Evolutionary conservation across 148 eudicot genomes (phyloP).

Genomic region (Rhododendron vialii): DNA sequence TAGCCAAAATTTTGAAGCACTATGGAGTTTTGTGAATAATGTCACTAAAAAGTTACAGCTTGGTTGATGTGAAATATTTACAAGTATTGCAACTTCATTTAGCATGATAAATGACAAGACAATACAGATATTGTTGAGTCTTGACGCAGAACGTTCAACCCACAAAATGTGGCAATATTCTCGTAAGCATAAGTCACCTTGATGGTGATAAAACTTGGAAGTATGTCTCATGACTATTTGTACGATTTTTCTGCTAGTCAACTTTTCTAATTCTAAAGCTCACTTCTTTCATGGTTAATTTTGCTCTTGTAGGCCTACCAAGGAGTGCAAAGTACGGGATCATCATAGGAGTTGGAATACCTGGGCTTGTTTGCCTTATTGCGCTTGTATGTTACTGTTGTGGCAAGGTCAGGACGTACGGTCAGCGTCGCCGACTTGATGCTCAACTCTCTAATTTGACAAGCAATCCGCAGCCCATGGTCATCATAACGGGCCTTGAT

Average conservation of each 20-base stretch:
- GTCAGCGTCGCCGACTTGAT: conserved; percentile 7
- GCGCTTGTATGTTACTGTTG: conserved; percentile 38
- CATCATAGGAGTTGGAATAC: conserved; percentile 55
- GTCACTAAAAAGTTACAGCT: neutral
- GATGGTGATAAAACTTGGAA: neutral
- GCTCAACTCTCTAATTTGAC: conserved; percentile 29
- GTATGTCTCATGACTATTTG: neutral
- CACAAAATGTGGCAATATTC: neutral
- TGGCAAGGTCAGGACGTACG: conserved; percentile 17
- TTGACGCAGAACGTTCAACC: neutral
- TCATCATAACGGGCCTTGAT: neutral
- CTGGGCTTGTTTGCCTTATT: conserved; percentile 42
- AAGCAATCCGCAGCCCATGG: conserved; percentile 33
- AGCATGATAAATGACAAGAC: neutral
- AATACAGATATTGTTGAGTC: neutral
- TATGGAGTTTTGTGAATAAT: neutral
- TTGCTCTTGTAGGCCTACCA: conserved; percentile 44
- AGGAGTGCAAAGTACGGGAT: conserved; percentile 51
- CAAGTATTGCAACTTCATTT: neutral
- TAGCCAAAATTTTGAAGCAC: neutral
- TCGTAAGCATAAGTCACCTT: neutral
- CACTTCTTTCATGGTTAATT: neutral
- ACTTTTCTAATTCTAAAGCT: neutral
- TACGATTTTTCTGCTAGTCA: neutral
- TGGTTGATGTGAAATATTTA: neutral